Evolutionary conservation across 2,329 filamentous ascomycete genomes (phyloP), one percentile per base, ranked within the genome.

Genomic region (Sporothrix schenckii): DNA sequence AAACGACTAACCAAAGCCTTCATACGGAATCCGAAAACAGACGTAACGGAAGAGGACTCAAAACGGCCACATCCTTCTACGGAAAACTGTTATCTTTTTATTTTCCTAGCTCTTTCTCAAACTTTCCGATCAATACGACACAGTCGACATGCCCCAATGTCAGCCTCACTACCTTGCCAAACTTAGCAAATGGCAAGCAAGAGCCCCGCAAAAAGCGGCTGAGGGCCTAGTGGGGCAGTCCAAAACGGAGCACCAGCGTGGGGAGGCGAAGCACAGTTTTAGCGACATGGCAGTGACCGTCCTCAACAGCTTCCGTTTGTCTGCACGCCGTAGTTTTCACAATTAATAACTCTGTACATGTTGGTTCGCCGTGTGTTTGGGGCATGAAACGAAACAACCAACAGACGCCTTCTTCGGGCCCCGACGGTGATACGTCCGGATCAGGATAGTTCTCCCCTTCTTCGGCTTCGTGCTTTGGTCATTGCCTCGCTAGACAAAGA

Each of bases 131-230:
- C 14, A 56, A 56, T 56, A 56, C 54, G 54, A 39, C 54, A 27
- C 34, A 24, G 24, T 24, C 24, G 24, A 24, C 2, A 24, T 24
- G 24, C 24, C 24, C 24, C 24, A 24, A 24, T 24, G 24, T 24
- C 24, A 24, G 24, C 24, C 24, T 24, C 24, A 24, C 24, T 24
- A 50, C 65, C 50, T 67, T 54, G 68, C 53, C 53, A 58, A 66
- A 63, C 58, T 66, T 70, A 61, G 52, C 61, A 60, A 67, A 41
- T 50, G 41, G 27, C 11, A 16, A 3, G 13, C n/a, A 16, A 58
- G 7, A 19, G 69, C 70, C 66, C 70, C 70, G 69, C 66, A 71
- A 71, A 71, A 69, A 5, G 70, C 70, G 70, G 70, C 70, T 71
- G 70, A 71, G 66, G 69, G 24, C 16, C 27, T 65, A 68, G 65